These are phyloP conservation scores for Maudiozyma pseudohumilis DNA, from an alignment of 805 yeast genomes.

Conservation along the genomic window DNA sequence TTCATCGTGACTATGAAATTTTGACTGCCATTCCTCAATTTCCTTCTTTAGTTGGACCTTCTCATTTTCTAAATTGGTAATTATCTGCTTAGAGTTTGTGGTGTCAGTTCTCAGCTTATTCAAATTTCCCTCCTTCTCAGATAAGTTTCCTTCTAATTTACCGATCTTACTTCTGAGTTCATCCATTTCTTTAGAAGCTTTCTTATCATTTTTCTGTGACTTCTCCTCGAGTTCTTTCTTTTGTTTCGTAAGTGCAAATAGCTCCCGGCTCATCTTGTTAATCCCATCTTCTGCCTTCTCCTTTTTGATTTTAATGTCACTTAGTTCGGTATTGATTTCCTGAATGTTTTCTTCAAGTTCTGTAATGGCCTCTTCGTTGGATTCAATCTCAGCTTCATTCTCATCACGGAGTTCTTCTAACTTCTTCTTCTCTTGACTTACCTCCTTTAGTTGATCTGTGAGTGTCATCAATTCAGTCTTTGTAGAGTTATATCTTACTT, in stretches of 20 bases:
- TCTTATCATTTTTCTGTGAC: constrained; percentile 36
- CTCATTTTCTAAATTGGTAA: constrained; percentile 13
- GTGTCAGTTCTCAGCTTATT: constrained; percentile 9
- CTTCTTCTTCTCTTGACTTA: constrained; percentile 16
- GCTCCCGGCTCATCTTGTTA: constrained; percentile 80
- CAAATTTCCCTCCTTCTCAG: constrained; percentile 14
- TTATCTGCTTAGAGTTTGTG: constrained; percentile 6
- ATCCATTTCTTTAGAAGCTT: constrained; percentile 30
- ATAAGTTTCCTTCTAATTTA: constrained; percentile 12
- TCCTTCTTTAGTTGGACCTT: constrained; percentile 19
- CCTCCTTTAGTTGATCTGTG: constrained; percentile 9
- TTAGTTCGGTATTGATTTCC: constrained; percentile 20
- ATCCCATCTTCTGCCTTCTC: constrained; percentile 75
- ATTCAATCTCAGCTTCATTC: constrained; percentile 30
- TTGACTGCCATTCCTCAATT: constrained; percentile 18
- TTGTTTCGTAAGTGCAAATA: constrained; percentile 53
- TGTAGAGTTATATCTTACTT: constrained; percentile 8
- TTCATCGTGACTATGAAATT: constrained; percentile 25
- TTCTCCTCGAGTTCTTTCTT: constrained; percentile 42
- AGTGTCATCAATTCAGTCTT: constrained; percentile 5
- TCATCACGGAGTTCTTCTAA: constrained; percentile 25
- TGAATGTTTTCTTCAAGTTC: constrained; percentile 15
- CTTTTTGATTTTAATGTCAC: constrained; percentile 31
- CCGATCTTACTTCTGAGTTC: constrained; percentile 17
- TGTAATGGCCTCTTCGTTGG: constrained; percentile 10